A percentile compares a stretch with the other conserved stretches of the same genome.
These are phyloP conservation scores for Thinopyrum elongatum DNA, from an alignment of 176 grass and related monocot genomes.

Conservation along the genomic window DNA sequence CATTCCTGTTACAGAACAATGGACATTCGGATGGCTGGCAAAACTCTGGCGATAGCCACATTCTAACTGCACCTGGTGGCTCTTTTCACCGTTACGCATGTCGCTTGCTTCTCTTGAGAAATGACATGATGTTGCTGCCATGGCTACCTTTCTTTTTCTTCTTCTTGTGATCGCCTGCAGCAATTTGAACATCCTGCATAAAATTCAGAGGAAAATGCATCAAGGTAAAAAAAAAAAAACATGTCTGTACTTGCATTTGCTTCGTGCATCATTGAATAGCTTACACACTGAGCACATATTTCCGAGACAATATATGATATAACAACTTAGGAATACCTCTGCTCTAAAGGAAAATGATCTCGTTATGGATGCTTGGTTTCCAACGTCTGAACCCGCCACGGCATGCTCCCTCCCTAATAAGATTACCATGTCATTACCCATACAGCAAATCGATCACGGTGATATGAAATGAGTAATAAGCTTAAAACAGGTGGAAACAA, in stretches of 20 bases:
- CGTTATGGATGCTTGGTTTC: constrained; percentile 8
- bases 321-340: constrained; percentile 13
- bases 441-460: background rate
- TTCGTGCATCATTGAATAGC: background rate
- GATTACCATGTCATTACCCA: background rate
- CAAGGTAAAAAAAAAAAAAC: background rate
- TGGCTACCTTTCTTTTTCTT: constrained; percentile 66
- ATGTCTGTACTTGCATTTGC: background rate
- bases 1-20: background rate
- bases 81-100: constrained; percentile 15
- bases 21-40: background rate
- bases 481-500: background rate
- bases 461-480: background rate
- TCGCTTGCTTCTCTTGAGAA: constrained; percentile 50
- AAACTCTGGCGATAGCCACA: background rate
- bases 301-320: background rate
- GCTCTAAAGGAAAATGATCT: constrained; percentile 40
- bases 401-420: constrained; percentile 48
- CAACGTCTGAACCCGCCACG: constrained; percentile 17
- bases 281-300: background rate
- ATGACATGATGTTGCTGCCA: constrained; percentile 61
- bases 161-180: constrained; percentile 32
- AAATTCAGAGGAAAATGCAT: background rate
- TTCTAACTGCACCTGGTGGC: background rate
- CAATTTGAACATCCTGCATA: constrained; percentile 40